Evolutionary conservation across 176 grass and related monocot genomes (phyloP).

Genomic region (Zoysia japonica): DNA sequence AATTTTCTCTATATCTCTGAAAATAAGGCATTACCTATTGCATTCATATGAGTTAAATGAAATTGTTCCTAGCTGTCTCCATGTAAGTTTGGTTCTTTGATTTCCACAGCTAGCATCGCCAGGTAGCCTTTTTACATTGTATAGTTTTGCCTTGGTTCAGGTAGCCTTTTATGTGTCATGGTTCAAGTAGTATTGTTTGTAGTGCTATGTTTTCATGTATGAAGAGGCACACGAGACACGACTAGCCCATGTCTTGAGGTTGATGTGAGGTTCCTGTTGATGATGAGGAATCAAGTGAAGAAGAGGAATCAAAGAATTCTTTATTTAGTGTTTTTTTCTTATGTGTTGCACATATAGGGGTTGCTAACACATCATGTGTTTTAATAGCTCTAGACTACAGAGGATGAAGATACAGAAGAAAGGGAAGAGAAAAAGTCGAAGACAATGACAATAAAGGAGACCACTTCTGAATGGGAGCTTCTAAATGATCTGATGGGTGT

Average conservation of each 20-base stretch:
- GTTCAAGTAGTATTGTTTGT: no score
- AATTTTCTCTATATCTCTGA: no score
- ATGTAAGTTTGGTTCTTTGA: no score
- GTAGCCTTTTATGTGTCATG: no score
- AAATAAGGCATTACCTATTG: no score
- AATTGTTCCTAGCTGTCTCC: no score
- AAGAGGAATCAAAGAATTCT: conserved; percentile 67
- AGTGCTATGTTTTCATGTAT: background rate
- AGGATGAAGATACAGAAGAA: conserved; percentile 82
- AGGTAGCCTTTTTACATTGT: no score
- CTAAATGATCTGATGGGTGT: conserved; percentile 95
- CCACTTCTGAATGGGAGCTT: conserved; percentile 79
- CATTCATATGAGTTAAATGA: no score
- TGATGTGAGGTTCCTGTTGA: conserved; percentile 92
- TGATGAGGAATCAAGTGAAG: conserved; percentile 77
- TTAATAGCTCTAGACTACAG: conserved; percentile 52
- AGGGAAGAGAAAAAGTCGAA: conserved; percentile 81
- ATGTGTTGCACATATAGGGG: background rate
- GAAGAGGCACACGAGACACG: conserved; percentile 53
- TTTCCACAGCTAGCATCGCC: no score
- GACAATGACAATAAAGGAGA: conserved; percentile 93
- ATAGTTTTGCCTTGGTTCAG: no score
- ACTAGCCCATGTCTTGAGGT: conserved; percentile 55
- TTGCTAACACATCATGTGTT: conserved; percentile 19
- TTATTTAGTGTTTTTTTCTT: background rate